Percentiles rank a stretch among this genome's conserved stretches.
These are phyloP conservation scores for Achaetomium macrosporum DNA, from an alignment of 2,329 filamentous ascomycete species.

Conservation along the genomic window DNA sequence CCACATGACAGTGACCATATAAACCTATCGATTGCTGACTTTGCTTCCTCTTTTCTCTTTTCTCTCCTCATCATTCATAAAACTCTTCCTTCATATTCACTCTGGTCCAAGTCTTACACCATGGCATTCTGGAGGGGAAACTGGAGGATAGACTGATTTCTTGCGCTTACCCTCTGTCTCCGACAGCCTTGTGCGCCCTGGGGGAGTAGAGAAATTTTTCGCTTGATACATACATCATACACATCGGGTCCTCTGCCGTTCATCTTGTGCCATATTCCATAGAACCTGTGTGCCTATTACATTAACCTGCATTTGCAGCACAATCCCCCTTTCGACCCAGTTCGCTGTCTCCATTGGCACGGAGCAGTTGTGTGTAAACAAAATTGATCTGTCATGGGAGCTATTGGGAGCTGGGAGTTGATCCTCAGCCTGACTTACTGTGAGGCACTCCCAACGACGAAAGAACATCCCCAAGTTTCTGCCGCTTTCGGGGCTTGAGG, in stretches of 20 bases:
- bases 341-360: neutral
- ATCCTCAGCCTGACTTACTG: neutral
- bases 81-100: conserved; percentile 60
- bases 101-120: conserved; percentile 54
- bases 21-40: conserved; percentile 12
- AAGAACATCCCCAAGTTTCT: conserved; percentile 4
- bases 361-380: too few relatives aligned
- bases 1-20: conserved; percentile 10
- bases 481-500: conserved; percentile 2
- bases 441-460: neutral
- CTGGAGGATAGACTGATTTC: conserved; percentile 57
- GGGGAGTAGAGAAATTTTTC: conserved; percentile 34
- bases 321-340: neutral
- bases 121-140: conserved; percentile 61
- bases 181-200: conserved; percentile 24
- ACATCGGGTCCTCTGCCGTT: too few relatives aligned
- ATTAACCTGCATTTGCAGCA: neutral
- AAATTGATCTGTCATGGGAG: too few relatives aligned
- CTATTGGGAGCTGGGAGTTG: too few relatives aligned
- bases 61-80: conserved; percentile 32
- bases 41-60: conserved; percentile 24
- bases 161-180: conserved; percentile 47
- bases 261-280: neutral
- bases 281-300: neutral
- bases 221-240: conserved; percentile 25